phyloP scores from a whole-genome alignment of 148 eudicot genomes.

The Rhododendron mucronatum region DNA sequence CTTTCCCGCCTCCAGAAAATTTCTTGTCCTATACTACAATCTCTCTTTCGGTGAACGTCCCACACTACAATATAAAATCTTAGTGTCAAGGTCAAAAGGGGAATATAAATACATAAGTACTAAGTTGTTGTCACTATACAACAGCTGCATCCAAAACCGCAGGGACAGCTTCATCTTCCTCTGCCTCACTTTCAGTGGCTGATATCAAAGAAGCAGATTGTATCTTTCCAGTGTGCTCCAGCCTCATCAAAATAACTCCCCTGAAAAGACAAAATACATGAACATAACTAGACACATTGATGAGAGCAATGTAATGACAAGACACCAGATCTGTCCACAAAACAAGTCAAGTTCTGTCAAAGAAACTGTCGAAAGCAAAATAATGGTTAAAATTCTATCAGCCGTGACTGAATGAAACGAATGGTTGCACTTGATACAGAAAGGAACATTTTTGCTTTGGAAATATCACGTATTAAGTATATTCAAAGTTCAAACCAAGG shows the following conservation, averaged over 20 bases:
- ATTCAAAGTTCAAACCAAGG: background rate
- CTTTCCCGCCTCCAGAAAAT: background rate
- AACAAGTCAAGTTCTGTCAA: background rate
- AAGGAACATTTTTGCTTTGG: background rate
- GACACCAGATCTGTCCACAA: background rate
- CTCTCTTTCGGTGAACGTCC: background rate
- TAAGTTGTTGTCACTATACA: background rate
- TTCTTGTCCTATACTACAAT: background rate
- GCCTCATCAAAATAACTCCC: slow-evolving; percentile 94
- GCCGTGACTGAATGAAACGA: background rate
- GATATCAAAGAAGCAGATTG: slow-evolving; percentile 87
- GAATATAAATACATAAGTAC: background rate
- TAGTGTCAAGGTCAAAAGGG: background rate
- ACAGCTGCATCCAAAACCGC: slow-evolving; percentile 8
- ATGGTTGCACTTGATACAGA: background rate
- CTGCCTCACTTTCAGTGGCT: slow-evolving; percentile 46
- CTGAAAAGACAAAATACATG: slow-evolving; percentile 21
- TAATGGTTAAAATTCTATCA: background rate
- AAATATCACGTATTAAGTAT: background rate
- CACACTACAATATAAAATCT: background rate
- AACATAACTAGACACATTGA: background rate
- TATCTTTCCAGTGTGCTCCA: slow-evolving; percentile 81
- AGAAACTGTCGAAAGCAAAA: background rate
- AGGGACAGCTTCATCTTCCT: slow-evolving; percentile 36
- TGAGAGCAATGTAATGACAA: background rate